Base-by-base conservation (phyloP, 345 rosid genomes). In the Acer saccharum region DNA sequence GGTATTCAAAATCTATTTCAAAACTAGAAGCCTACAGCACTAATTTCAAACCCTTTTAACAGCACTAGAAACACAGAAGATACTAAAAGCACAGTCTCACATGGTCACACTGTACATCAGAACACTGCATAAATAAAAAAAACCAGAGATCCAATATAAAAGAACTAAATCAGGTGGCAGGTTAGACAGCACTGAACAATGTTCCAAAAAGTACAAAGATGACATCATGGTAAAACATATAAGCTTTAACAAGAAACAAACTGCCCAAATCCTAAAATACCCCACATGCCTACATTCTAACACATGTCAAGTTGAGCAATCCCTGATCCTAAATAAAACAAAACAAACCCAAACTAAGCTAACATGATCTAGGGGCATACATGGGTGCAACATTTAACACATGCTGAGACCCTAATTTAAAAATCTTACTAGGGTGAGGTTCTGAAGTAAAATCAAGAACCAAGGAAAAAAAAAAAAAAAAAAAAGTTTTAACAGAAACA, bases 111-210 rank as follows among this genome's bases (percentile, higher is more conserved):
- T 14, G 17, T 16, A 8, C 55, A 73, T 21, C 20, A 32, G 17
- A 71, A 43, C 39, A 72, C 62, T 52, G 6, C 11, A 27, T 3
- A 71, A 29, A 9, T n/a, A 71, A 50, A 27, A 0, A 29, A n/a
- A 27, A n/a, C n/a, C 39, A 35, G 21, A 27, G 27, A 61, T 16
- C 46, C 35, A 25, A 10, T 10, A 25, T 18, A 73, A 44, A 48
- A 71, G 6, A 57, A 9, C 43, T 18, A 29, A 69, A 52, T 16
- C 65, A 71, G 2, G 67, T 39, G 9, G 8, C 32, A n/a, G 43
- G 43, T 25, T 66, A 60, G 62, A 62, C 43, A 39, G 27, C 57
- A 61, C 43, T 73, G 39, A 73, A 61, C 25, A 43, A 57, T 57
- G 23, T 57, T 57, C 18, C 23, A n/a, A 57, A 18, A n/a, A 18